Conservation (phyloP, 1,284 basidiomycete genomes). For the Veloboletus limbatus region DNA sequence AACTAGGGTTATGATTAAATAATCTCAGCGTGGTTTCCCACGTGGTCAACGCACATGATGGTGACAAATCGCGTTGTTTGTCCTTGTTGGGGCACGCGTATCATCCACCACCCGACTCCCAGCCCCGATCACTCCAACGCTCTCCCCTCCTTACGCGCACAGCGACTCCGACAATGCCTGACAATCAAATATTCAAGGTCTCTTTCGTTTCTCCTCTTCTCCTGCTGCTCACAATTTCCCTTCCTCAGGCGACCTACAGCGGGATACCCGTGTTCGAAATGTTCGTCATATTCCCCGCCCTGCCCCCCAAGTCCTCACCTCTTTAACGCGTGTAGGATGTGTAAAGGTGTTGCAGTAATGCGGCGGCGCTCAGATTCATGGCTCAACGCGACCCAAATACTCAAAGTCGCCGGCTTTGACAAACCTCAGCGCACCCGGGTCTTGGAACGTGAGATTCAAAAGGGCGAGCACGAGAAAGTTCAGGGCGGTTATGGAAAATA, state of each 20-base stretch:
- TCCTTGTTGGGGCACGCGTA: constrained; percentile 53
- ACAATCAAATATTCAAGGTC: constrained; percentile 78
- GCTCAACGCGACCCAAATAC: constrained; percentile 98
- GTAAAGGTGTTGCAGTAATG: constrained; percentile 97
- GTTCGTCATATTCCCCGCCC: constrained; percentile 47
- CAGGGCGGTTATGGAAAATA: constrained; percentile 99
- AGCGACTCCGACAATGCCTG: constrained; percentile 58
- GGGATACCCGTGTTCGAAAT: constrained; percentile 87
- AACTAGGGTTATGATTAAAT: constrained; percentile 20
- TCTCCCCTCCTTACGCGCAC: no score
- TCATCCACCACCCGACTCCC: no score
- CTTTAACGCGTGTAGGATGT: constrained; percentile 67
- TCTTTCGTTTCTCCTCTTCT: constrained; percentile 11
- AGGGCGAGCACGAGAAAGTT: constrained; percentile 98
- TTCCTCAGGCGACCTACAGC: constrained; percentile 75
- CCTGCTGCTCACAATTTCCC: constrained; percentile 9
- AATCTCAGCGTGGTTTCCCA: no score
- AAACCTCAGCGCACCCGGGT: constrained; percentile 98
- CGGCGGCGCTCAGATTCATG: constrained; percentile 92
- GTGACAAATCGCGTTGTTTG: constrained; percentile 50
- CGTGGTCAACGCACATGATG: no score
- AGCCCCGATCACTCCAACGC: no score
- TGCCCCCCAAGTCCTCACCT: constrained; percentile 35
- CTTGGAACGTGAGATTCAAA: constrained; percentile 96
- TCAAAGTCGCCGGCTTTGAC: constrained; percentile 99